Evolutionary conservation across 176 grass and related monocot genomes (phyloP).

Genomic region (Bromus sterilis): DNA sequence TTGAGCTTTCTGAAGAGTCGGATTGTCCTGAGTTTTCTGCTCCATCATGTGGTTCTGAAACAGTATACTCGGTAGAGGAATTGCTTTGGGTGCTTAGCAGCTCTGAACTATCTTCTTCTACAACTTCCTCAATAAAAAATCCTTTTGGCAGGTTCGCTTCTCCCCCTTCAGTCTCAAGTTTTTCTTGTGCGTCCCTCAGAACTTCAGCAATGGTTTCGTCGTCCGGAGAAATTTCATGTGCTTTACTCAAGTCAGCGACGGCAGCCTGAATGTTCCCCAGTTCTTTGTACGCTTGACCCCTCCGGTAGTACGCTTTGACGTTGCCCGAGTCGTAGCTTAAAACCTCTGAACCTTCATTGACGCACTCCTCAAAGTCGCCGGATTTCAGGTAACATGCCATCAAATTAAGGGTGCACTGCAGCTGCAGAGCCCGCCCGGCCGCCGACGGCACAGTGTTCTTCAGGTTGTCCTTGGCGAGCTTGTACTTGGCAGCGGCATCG

Average conservation of each 20-base stretch:
- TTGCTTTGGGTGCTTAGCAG: conserved; percentile 29
- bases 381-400: conserved; percentile 95
- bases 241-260: conserved; percentile 67
- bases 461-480: conserved; percentile 70
- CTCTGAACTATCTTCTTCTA: conserved; percentile 32
- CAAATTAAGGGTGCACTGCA: conserved; percentile 83
- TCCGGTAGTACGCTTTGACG: conserved; percentile 86
- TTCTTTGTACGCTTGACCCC: conserved; percentile 84
- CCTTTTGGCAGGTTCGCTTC: conserved; percentile 24
- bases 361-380: conserved; percentile 59
- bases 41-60: conserved; percentile 34
- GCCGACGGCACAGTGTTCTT: conserved; percentile 32
- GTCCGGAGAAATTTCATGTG: conserved; percentile 62
- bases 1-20: conserved; percentile 29
- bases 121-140: conserved; percentile 78
- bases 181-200: conserved; percentile 39
- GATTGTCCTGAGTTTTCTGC: conserved; percentile 11
- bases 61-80: conserved; percentile 35
- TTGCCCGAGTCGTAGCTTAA: conserved; percentile 52
- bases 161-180: conserved; percentile 29
- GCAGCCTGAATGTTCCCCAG: conserved; percentile 72
- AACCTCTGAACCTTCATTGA: conserved; percentile 80
- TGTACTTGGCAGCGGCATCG: conserved; percentile 82
- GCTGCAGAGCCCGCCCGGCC: conserved; percentile 33
- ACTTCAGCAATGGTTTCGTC: conserved; percentile 92